Conservation (phyloP, 345 rosid genomes). For the Clarkia xantiana region DNA sequence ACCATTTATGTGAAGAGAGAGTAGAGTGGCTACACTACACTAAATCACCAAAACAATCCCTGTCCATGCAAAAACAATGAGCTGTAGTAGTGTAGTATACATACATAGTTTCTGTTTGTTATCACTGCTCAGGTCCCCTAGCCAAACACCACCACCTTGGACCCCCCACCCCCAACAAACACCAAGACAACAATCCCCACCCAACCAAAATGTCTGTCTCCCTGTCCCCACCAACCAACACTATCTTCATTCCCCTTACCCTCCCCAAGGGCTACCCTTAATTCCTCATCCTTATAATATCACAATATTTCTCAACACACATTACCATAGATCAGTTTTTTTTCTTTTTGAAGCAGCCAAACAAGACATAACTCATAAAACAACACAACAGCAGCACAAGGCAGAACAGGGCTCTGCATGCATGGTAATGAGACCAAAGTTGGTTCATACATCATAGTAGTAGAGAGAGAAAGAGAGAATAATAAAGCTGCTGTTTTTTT, state of each 20-base stretch:
- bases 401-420: slow-evolving; percentile 1
- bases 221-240: too few species aligned
- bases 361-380: slow-evolving; percentile 1
- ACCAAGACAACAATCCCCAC: background rate
- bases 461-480: background rate
- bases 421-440: background rate
- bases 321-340: too few species aligned
- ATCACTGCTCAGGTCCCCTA: slow-evolving; percentile 2
- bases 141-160: background rate
- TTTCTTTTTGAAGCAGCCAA: background rate
- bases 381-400: background rate
- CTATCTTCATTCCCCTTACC: too few species aligned
- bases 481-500: slow-evolving; percentile 5
- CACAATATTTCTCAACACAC: too few species aligned
- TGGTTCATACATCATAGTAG: background rate
- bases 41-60: background rate
- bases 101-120: slow-evolving; percentile 1
- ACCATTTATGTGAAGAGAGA: too few species aligned
- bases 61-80: slow-evolving; percentile 1
- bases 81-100: too few species aligned
- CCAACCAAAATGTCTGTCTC: background rate
- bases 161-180: background rate
- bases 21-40: too few species aligned
- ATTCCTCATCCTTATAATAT: too few species aligned
- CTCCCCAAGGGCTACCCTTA: too few species aligned